Evolutionary conservation across 2,329 filamentous ascomycete genomes (phyloP), one percentile per base, ranked within the genome.

Genomic region (Stagonosporopsis vannaccii): DNA sequence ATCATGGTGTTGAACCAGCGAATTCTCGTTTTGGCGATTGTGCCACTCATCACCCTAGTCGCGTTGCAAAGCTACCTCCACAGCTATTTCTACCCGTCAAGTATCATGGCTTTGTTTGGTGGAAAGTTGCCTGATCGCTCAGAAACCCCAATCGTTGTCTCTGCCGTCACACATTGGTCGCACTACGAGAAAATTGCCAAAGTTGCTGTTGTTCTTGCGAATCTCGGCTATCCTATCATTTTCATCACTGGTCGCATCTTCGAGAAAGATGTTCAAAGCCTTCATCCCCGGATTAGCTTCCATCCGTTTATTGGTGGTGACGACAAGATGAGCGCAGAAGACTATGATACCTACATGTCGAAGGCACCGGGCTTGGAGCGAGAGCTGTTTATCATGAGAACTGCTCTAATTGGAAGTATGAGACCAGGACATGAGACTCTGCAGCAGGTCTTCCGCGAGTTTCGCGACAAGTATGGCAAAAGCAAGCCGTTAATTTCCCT

Each of bases 181-280:
- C 41, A 43, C 26, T 43, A 19, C 22, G 41, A 43, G 26, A 43
- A 43, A 13, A 9, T 43, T 3, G 25, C 41, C 13, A 43, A 43
- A 23, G 3, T 43, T 13, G 41, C 41, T 6, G 25, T 43, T 20
- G 26, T 43, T 30, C 41, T 43, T 20, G 41, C 41, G 19, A n/a
- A 43, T 13, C 17, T 43, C 5, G 41, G 41, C 25, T 43, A 43
- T 17, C 41, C 26, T 2, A 19, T 43, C 23, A 43, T 32, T 8
- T 43, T 43, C 26, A n/a, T 43, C 6, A 43, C 41, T 13, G 41
- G 41, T 32, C 41, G 41, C n/a, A 12, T 43, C 19, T 43, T 43
- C 9, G 41, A 43, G 15, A 11, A 28, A 11, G n/a, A 43, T 32
- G 41, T 43, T n/a, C 6, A 17, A 20, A 11, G 9, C 9, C 41